Conservation (phyloP, 2,329 filamentous ascomycete genomes). For the Fusarium torulosum region DNA sequence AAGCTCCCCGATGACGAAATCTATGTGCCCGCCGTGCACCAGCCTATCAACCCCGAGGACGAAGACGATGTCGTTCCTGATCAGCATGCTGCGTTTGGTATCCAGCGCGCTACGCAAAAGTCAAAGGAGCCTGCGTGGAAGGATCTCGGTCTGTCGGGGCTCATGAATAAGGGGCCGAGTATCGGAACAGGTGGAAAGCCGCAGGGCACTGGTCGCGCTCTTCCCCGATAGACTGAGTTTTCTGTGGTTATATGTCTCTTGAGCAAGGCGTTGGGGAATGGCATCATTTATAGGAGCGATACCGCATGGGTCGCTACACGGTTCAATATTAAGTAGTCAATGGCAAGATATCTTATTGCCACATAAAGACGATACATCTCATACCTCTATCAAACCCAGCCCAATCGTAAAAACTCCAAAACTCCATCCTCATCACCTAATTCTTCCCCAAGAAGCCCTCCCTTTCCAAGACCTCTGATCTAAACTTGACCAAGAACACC, state of each 20-base stretch:
- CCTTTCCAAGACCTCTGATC: conserved; percentile 89
- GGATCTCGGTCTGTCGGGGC: conserved; percentile 77
- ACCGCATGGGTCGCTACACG: not conserved
- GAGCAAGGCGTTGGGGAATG: conserved; percentile 30
- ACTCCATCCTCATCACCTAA: conserved; percentile 45
- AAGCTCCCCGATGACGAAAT: conserved; percentile 82
- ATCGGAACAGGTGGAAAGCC: conserved; percentile 40
- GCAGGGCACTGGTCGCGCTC: conserved; percentile 28
- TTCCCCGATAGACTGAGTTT: conserved; percentile 24
- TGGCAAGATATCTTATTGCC: conserved; percentile 23
- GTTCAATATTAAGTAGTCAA: conserved; percentile 25
- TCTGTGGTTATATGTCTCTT: not conserved
- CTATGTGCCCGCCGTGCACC: conserved; percentile 82
- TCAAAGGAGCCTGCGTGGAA: conserved; percentile 81
- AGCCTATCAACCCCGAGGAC: conserved; percentile 87
- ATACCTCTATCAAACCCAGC: conserved; percentile 17
- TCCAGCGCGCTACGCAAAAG: conserved; percentile 82
- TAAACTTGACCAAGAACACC: conserved; percentile 94
- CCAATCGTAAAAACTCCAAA: conserved; percentile 30
- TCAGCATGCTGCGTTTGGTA: conserved; percentile 89
- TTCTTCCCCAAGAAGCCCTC: conserved; percentile 82
- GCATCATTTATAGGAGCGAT: not conserved
- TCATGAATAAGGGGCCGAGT: conserved; percentile 74
- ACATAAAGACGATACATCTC: conserved; percentile 21
- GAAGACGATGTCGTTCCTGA: conserved; percentile 91